Evolutionary conservation across 169 alveolate genomes (phyloP).

Genomic region (Cryptosporidium sp.): DNA sequence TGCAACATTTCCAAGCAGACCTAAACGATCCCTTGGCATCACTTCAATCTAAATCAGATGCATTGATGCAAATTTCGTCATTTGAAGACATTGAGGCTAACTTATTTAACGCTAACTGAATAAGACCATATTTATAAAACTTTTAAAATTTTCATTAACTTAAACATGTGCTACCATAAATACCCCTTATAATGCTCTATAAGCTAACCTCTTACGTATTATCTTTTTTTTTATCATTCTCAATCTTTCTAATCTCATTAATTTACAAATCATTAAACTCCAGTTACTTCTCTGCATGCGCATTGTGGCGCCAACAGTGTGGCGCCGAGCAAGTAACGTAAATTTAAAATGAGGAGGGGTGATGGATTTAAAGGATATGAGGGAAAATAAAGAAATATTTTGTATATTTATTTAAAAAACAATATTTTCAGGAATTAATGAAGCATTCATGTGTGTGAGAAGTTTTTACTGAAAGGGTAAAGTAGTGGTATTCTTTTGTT

Average conservation of each 20-base stretch:
- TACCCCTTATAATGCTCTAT: neutral
- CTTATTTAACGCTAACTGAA: constrained; percentile 9
- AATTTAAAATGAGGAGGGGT: constrained; percentile 11
- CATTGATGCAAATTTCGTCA: neutral
- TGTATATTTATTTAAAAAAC: neutral
- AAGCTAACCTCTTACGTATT: neutral
- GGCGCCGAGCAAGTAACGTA: constrained; percentile 36
- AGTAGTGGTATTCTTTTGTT: neutral
- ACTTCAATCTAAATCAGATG: constrained; percentile 51
- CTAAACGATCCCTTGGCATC: constrained; percentile 26
- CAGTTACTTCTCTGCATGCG: neutral
- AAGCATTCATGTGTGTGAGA: neutral
- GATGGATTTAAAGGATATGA: constrained; percentile 10
- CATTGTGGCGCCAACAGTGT: neutral
- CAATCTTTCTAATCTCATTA: neutral
- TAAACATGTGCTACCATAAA: neutral
- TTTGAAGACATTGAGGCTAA: constrained; percentile 59
- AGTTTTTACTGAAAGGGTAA: neutral
- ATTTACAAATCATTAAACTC: too few species aligned
- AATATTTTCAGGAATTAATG: neutral
- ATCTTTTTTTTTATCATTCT: neutral
- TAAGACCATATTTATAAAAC: too few species aligned
- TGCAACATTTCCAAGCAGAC: constrained; percentile 15
- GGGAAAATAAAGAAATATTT: neutral
- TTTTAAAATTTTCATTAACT: neutral